Evolutionary conservation across 179 eudicot genomes (phyloP), one percentile per base, ranked within the genome.

Genomic region (Camellia oleifera): DNA sequence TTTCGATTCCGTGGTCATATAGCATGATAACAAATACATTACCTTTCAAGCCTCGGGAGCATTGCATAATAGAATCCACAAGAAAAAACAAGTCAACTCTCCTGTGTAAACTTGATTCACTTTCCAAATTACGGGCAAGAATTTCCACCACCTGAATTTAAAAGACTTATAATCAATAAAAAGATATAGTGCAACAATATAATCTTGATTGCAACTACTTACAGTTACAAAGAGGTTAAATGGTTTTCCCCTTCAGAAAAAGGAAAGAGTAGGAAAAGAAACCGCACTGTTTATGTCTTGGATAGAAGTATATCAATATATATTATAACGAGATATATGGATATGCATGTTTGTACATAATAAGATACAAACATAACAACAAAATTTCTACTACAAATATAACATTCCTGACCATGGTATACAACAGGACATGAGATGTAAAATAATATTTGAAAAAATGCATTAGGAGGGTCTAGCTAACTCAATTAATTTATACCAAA

Each of bases 81-180:
- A 96, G 98, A 82, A 96, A 96, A 85, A 96, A 96, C 87, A 96
- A 83, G 87, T 96, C 99, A 75, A 96, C 94, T 74, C 92, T 88
- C 82, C 84, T 90, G 78, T 84, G 86, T 77, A 91, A 78, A 83
- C 90, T 94, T 57, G 91, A 80, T 83, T 94, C 99, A 77, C 78
- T 88, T 82, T 96, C 98, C 91, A 96, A 81, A 80, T 88, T 88
- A 52, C 75, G 91, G 50, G 86, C 96, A 83, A 96, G 84, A 82
- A 89, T 86, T 67, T 96, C 98, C 66, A 96, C 90, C 83, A 92
- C 99, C 99, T 96, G 85, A 66, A 65, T 64, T 68, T 69, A 71
- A 60, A 69, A 77, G 3, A 62, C 5, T 61, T 17, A 52, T 13
- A 65, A 82, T 66, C 78, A 81, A 53, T 7, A 48, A 79, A 60